Evolutionary conservation across 1,284 basidiomycete genomes (phyloP), one percentile per base, ranked within the genome.

Genomic region (Fomitopsis betulina): DNA sequence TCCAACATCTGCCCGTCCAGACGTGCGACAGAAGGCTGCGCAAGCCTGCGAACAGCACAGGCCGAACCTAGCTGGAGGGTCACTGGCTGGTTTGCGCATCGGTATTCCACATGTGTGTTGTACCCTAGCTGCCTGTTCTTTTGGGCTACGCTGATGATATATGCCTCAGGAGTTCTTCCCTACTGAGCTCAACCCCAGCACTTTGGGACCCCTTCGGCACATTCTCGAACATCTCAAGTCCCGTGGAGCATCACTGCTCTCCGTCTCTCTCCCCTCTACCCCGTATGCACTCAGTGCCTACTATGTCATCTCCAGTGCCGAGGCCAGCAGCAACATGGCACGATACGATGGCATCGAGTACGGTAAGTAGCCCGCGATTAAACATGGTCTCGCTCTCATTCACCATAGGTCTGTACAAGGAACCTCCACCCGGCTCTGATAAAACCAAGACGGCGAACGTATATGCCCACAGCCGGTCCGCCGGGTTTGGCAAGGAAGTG

Each of bases 231-330:
- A 70, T 5, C 78, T 98, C 2, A 72, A 78, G 60, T 61, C 71
- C 0, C 75, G 77, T 0, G 95, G 95, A 0, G 94, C 93, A 0
- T 75, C 76, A 0, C 67, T 98, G 19, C 73, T 86, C 0, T 81
- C 92, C 0, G 85, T 98, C 1, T 88, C 88, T 8, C 77, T 98
- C 19, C 93, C 94, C 0, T 82, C 83, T 2, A 92, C 93, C 0
- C 76, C 75, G 1, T 90, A 89, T 65, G 91, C 93, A 0, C 77
- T 98, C 1, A 93, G 94, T 55, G 92, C 95, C 5, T 99, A 99
- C 77, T 99, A 99, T 68, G 91, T 98, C 12, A 81, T 98, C 21
- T 93, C 96, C 0, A 92, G 87, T 60, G 95, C 97, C 0, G 97
- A 99, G 70, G 96, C 96, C 0, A 92, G 92, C 63, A 96, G 93